A percentile compares a stretch with the other conserved stretches of the same genome.
phyloP scores from a whole-genome alignment of 306 rosid species.

The Dicorynia guianensis region DNA sequence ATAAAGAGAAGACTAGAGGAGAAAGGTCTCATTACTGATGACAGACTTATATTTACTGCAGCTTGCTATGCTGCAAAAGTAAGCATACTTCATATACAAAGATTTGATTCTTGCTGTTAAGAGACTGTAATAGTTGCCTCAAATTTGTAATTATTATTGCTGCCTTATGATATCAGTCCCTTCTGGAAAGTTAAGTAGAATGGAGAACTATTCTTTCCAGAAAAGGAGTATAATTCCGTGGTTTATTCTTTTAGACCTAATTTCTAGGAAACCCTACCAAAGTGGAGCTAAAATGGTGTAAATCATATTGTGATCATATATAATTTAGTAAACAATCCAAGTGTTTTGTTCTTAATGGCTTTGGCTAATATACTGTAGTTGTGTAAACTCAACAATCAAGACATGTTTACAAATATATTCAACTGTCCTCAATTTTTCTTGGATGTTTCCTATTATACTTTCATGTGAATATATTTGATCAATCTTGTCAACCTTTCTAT shows the following conservation, averaged over 20 bases:
- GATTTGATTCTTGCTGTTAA: slow-evolving; percentile 12
- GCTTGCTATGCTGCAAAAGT: slow-evolving; percentile 91
- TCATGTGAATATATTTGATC: slow-evolving; percentile 21
- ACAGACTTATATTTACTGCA: slow-evolving; percentile 65
- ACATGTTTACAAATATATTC: neutral
- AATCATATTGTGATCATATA: neutral
- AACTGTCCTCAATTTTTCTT: neutral
- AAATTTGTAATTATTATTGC: slow-evolving; percentile 1
- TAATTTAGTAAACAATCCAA: slow-evolving; percentile 4
- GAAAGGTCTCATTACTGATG: slow-evolving; percentile 80
- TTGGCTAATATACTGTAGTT: neutral
- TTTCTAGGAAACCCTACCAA: neutral
- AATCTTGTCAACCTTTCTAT: slow-evolving; percentile 9
- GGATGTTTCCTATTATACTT: neutral
- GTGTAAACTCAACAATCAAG: slow-evolving; percentile 7
- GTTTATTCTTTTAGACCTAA: neutral
- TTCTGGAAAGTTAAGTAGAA: slow-evolving; percentile 3
- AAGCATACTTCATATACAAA: slow-evolving; percentile 41
- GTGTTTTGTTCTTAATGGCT: slow-evolving; percentile 10
- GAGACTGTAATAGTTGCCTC: slow-evolving; percentile 28
- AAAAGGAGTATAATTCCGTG: slow-evolving; percentile 5
- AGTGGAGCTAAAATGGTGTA: slow-evolving; percentile 15
- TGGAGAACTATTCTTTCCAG: slow-evolving; percentile 14
- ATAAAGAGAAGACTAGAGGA: slow-evolving; percentile 85
- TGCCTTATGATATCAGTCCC: slow-evolving; percentile 1